Percentiles rank a stretch among this genome's conserved stretches.
Evolutionary conservation across 805 yeast genomes (phyloP).

Genomic region (Candida hungchunana): DNA sequence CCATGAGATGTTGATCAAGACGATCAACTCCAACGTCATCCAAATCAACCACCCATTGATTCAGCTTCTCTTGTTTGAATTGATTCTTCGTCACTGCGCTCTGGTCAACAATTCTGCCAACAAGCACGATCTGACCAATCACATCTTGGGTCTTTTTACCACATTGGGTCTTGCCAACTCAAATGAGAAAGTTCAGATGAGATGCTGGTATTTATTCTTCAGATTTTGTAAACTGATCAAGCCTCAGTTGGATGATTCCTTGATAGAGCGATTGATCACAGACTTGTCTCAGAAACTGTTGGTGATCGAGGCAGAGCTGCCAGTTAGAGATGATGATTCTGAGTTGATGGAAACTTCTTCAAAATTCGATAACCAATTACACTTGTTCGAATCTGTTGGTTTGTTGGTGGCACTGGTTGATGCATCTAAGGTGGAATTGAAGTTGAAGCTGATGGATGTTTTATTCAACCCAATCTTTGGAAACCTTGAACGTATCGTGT

Average conservation of each 20-base stretch:
- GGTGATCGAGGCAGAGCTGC: slow-evolving; percentile 50
- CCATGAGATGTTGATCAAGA: slow-evolving; percentile 50
- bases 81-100: slow-evolving; percentile 73
- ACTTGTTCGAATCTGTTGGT: slow-evolving; percentile 85
- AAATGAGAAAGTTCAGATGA: slow-evolving; percentile 66
- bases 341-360: slow-evolving; percentile 45
- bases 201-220: slow-evolving; percentile 88
- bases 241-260: slow-evolving; percentile 50
- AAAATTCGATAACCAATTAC: slow-evolving; percentile 71
- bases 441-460: slow-evolving; percentile 48
- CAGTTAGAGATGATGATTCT: slow-evolving; percentile 51
- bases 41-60: slow-evolving; percentile 73
- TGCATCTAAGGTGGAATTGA: slow-evolving; percentile 40
- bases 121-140: slow-evolving; percentile 49
- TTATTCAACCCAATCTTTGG: slow-evolving; percentile 73
- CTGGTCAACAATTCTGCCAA: slow-evolving; percentile 46
- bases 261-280: slow-evolving; percentile 53
- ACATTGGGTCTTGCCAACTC: slow-evolving; percentile 79
- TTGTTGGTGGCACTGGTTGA: slow-evolving; percentile 54
- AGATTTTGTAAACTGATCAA: slow-evolving; percentile 76
- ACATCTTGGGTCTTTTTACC: slow-evolving; percentile 72
- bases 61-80: slow-evolving; percentile 78
- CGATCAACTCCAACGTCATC: slow-evolving; percentile 44
- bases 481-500: slow-evolving; percentile 63
- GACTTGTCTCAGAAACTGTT: slow-evolving; percentile 59